Base-by-base conservation (phyloP, 1,284 basidiomycete genomes). In the Cryptococcus sp. region DNA sequence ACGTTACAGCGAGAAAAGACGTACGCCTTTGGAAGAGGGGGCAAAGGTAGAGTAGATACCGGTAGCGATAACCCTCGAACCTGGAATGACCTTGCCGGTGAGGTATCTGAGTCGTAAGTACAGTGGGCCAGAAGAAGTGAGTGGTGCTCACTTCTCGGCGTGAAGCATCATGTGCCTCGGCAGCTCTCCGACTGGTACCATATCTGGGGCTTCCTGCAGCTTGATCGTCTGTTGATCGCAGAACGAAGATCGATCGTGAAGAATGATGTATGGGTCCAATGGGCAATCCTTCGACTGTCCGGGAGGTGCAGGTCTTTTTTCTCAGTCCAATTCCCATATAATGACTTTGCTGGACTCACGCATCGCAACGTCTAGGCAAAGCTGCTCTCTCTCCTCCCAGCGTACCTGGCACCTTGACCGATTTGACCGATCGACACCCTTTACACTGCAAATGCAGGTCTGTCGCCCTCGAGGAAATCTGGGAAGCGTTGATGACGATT, bases 141-240 rank as follows among this genome's bases (percentile, higher is more conserved):
- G n/a, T n/a, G n/a, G n/a, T n/a, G n/a, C 66, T 39, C 32, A 73
- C 68, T 91, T 78, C 71, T 99, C 95, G 11, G 84, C 84, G 32
- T 88, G 93, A 23, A 98, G 78, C 47, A 97, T 80, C 79, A 99
- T 92, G 72, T 98, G 95, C 36, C 93, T 77, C 4, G 95, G 95
- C 40, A 99, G 78, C 68, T 99, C 95, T 77, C 95, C 95, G 21
- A 98, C 92, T 2, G 95, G 95, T 0, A 99, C 95, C 91, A 97
- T 97, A 71, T 99, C 95, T 0, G 95, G 95, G 6, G 94, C 93
- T 74, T 99, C 95, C 72, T 99, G 95, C 14, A 99, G 80, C 72
- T 99, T 99, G 62, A 99, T 80, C 6, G 84, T 88, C 74, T 99
- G 95, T 62, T 93, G 89, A 69, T 99, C 95, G 24, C 94, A 86